A percentile compares a stretch with the other conserved stretches of the same genome.
Evolutionary conservation across 1,284 basidiomycete species (phyloP).

Genomic region (Papiliotrema laurentii): DNA sequence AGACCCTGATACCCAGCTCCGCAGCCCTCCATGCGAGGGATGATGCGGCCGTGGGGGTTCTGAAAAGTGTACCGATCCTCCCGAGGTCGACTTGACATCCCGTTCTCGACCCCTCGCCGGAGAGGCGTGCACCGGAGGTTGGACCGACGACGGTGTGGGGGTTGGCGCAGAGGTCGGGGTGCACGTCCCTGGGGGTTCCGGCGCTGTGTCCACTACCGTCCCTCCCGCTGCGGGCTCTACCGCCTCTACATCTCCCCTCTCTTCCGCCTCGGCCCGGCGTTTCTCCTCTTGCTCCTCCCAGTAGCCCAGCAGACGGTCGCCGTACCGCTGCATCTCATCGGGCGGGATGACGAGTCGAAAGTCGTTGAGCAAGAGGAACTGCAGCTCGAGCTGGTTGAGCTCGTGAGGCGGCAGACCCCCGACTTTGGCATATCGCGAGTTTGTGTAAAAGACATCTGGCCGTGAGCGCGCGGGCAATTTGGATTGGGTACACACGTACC

Average conservation of each 20-base stretch:
- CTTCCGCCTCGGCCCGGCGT: conserved; percentile 1
- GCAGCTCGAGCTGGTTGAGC: conserved; percentile 93
- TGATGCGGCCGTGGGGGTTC: neutral
- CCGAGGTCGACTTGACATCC: neutral
- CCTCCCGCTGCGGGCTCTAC: too few relatives aligned
- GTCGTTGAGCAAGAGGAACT: conserved; percentile 94
- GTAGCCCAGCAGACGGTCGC: conserved; percentile 71
- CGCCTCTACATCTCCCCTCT: neutral
- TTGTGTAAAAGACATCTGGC: conserved; percentile 95
- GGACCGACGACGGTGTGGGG: neutral
- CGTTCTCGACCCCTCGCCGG: neutral
- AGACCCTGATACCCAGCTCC: neutral
- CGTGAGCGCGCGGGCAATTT: neutral
- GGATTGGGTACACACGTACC: conserved; percentile 25
- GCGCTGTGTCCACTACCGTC: neutral
- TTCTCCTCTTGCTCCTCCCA: conserved; percentile 39
- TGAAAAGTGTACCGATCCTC: neutral
- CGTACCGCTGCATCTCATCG: conserved; percentile 92
- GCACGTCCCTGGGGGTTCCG: neutral
- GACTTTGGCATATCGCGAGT: conserved; percentile 96
- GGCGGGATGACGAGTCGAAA: conserved; percentile 82
- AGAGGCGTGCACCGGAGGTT: too few relatives aligned
- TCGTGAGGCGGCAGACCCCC: conserved; percentile 91
- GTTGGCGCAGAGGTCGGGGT: neutral
- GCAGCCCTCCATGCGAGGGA: neutral